Percentiles rank a stretch among this genome's conserved stretches.
Conservation (phyloP, 2,329 filamentous ascomycete species). For the Sodiomyces alkalinus region DNA sequence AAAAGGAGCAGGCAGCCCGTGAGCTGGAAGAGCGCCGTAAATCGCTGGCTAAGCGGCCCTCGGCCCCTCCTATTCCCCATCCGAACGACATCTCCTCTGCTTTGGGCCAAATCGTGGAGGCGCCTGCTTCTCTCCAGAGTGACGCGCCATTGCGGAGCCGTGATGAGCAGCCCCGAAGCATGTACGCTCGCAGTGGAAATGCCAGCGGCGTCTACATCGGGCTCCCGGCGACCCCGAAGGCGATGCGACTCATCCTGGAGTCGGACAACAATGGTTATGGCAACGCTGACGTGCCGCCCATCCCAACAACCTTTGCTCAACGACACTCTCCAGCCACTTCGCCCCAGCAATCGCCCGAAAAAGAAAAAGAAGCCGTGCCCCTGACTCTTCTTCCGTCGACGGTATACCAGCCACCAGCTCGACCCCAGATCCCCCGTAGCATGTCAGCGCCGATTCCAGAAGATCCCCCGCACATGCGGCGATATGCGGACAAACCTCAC, state of each 20-base stretch:
- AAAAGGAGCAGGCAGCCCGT: conserved; percentile 62
- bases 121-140: conserved; percentile 6
- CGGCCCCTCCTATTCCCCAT: conserved; percentile 65
- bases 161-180: conserved; percentile 42
- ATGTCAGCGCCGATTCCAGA: conserved; percentile 43
- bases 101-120: conserved; percentile 21
- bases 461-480: conserved; percentile 17
- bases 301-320: conserved; percentile 32
- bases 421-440: conserved; percentile 37
- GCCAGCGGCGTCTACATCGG: conserved; percentile 44
- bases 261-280: conserved; percentile 29
- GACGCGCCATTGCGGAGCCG: conserved; percentile 37
- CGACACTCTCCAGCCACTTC: conserved; percentile 24
- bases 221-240: conserved; percentile 79
- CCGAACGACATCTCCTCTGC: conserved; percentile 40
- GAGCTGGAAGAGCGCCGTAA: conserved; percentile 80
- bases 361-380: conserved; percentile 13
- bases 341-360: conserved; percentile 17
- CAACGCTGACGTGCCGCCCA: conserved; percentile 40
- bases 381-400: conserved; percentile 41
- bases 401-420: conserved; percentile 40
- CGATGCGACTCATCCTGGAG: conserved; percentile 70
- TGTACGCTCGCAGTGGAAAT: conserved; percentile 30
- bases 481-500: conserved; percentile 9
- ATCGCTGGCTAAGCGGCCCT: conserved; percentile 67